Evolutionary conservation across 2,329 filamentous ascomycete genomes (phyloP), one percentile per base, ranked within the genome.

Genomic region (Teratosphaeria nubilosa): DNA sequence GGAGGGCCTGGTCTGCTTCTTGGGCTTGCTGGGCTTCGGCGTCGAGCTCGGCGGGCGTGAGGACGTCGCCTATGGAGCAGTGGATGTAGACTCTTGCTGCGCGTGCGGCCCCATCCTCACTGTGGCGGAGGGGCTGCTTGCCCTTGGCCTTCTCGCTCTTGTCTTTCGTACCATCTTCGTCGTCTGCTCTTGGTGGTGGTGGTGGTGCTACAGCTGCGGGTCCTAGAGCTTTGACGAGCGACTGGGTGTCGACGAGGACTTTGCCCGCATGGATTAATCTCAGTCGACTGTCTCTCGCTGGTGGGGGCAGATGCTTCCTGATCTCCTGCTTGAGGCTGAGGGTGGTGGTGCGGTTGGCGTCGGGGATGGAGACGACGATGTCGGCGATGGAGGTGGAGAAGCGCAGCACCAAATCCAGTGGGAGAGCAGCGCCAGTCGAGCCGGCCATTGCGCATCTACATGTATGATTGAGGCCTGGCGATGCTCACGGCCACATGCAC

Each of bases 261-360:
- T 89, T 91, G 61, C 94, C 94, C 55, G 89, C 84, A 72, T 96
- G 86, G 71, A 97, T 96, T 63, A 99, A 84, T 60, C 92, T 90
- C 32, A 97, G 82, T 37, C 90, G 87, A 62, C 84, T 85, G 50
- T 82, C 78, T 14, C 85, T 82, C 62, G 85, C 80, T 34, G 82
- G 75, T 34, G 76, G 69, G 5, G 86, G 80, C 24, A 96, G 82
- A 52, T 87, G 81, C 9, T 79, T 74, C 64, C 94, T 90, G 69
- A 97, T 89, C 55, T 87, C 80, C 66, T 88, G 86, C 73, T 95
- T 96, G 58, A 97, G 81, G 1, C 86, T 83, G 57, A 90, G 82
- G 56, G 90, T 83, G 50, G 90, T 90, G 11, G 87, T 91, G 32
- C 79, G 78, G 53, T 79, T 73, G 0, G 91, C 89, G 5, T 79